These are phyloP conservation scores for Desmodesmus armatus DNA, from an alignment of 139 green algal genomes.

Conservation along the genomic window DNA sequence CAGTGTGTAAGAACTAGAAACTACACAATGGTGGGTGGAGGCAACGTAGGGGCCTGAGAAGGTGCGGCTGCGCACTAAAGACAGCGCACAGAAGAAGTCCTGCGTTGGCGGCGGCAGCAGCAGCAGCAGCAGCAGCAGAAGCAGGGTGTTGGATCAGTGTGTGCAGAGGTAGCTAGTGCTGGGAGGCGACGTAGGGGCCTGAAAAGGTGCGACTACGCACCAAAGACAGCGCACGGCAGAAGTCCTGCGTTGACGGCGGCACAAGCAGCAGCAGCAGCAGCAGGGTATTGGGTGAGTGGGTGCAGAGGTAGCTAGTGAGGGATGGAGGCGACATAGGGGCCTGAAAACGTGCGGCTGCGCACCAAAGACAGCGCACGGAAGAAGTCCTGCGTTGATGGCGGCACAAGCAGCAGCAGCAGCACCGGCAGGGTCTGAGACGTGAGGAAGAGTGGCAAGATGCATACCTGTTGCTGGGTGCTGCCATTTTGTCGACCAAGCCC, in stretches of 20 bases:
- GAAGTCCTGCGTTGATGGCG: conserved; percentile 71
- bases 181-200: conserved; percentile 76
- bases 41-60: conserved; percentile 89
- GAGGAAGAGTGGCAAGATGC: no score
- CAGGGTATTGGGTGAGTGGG: no score
- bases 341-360: conserved; percentile 83
- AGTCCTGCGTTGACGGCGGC: conserved; percentile 39
- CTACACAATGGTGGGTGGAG: no score
- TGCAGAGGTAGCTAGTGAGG: no score
- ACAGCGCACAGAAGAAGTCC: conserved; percentile 79
- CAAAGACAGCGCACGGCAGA: conserved; percentile 81
- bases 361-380: conserved; percentile 82
- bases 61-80: conserved; percentile 80
- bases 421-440: no score
- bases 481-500: not conserved
- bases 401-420: no score
- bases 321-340: conserved; percentile 79
- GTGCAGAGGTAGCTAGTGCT: not conserved
- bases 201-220: conserved; percentile 82
- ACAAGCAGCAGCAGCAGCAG: not conserved
- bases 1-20: no score
- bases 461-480: not conserved
- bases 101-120: no score
- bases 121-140: no score
- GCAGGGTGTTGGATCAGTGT: no score